These are phyloP conservation scores for Geotrichum bryndzae DNA, from an alignment of 1,139 yeast genomes.

Conservation along the genomic window DNA sequence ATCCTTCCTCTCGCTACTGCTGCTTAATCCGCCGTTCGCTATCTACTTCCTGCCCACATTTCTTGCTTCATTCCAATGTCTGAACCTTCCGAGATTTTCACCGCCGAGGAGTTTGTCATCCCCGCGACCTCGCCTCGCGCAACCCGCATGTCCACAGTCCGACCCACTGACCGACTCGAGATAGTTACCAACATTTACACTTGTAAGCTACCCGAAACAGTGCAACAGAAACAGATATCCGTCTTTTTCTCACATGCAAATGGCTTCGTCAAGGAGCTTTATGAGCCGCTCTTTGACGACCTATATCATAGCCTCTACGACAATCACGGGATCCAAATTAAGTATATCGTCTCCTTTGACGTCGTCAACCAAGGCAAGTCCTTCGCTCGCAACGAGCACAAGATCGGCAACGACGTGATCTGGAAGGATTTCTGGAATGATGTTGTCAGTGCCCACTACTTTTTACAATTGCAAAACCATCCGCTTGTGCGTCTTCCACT, in stretches of 20 bases:
- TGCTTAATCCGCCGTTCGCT: background rate
- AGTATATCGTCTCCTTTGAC: slow-evolving; percentile 20
- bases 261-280: slow-evolving; percentile 15
- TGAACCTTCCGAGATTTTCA: background rate
- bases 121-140: slow-evolving; percentile 18
- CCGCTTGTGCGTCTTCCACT: slow-evolving; percentile 16
- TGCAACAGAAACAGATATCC: background rate
- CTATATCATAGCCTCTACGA: background rate
- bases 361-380: slow-evolving; percentile 21
- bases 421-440: slow-evolving; percentile 21
- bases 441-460: slow-evolving; percentile 11
- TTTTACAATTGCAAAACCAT: slow-evolving; percentile 15
- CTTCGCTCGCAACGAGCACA: slow-evolving; percentile 15
- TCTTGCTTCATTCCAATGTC: background rate
- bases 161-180: slow-evolving; percentile 10
- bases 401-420: slow-evolving; percentile 18
- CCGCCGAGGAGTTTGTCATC: slow-evolving; percentile 6
- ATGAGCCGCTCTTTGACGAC: slow-evolving; percentile 15
- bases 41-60: too few relatives aligned
- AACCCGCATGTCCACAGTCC: slow-evolving; percentile 10
- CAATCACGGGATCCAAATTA: slow-evolving; percentile 12
- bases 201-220: background rate
- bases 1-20: background rate
- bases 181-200: slow-evolving; percentile 9
- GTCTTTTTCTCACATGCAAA: slow-evolving; percentile 15